Base-by-base conservation (phyloP, 148 eudicot genomes). In the Chenopodium album region DNA sequence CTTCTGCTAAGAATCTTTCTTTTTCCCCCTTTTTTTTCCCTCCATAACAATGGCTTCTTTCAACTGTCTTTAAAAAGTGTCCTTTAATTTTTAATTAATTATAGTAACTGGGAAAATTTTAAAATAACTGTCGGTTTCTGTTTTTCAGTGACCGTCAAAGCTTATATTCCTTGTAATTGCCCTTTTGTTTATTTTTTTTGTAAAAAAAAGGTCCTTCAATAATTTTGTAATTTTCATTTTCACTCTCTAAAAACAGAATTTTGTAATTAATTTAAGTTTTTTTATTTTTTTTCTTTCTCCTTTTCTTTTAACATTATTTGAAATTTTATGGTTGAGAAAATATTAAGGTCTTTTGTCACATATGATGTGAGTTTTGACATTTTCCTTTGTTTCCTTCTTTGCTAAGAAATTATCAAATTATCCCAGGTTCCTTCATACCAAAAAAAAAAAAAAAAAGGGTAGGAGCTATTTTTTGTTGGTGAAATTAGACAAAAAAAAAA, bases 1-100 rank as follows among this genome's bases (percentile, higher is more conserved):
- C 26, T 69, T 31, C 78, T 79, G 76, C 71, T 68, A 84, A 75
- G 80, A 84, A 84, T 84, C 80, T 79, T 11, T 79, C 70, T 60
- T 80, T 70, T 9, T 11, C 17, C 31, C 31, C 72, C 47, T 74
- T 11, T 64, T 46, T 76, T 82, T 76, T 62, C 31, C 77, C 48
- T 82, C 76, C 78, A 48, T 52, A 82, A 77, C 71, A 37, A 41
- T 82, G 79, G 69, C 70, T 48, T 75, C 73, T 73, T 75, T 65
- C 62, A 75, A 75, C 4, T 31, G 65, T 78, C 73, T 6, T 23
- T 2, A 26, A 59, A 60, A 77, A 71, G 70, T 3, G 16, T 12
- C n/a, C 59, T 56, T 16, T 44, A 69, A 56, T 29, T 20, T 71
- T 44, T 14, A 31, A 65, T 46, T 29, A 69, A 2, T 46, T 48